Evolutionary conservation across 2,329 filamentous ascomycete species (phyloP), one percentile per base, ranked within the genome.

Genomic region (Bipolaris victoriae): DNA sequence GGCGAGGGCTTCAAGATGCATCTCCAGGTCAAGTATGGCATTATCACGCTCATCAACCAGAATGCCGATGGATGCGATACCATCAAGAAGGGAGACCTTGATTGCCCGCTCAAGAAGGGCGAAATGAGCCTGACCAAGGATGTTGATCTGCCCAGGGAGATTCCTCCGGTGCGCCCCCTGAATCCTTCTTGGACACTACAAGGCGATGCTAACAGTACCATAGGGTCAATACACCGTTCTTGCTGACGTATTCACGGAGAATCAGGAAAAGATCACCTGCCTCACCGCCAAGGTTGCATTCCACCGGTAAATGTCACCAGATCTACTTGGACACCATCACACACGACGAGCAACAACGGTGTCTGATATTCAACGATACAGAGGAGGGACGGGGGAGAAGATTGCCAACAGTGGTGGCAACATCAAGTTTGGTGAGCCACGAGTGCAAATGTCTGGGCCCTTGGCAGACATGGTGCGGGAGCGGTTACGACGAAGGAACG

Each of bases 201-300:
- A 31, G 3, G n/a, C 9, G 5, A 41, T 45, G 49, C 64, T 71
- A 58, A 73, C 39, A 16, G 48, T 18, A 49, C 1, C 3, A 37
- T 63, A 95, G 92, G 95, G 93, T 74, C 93, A 87, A 72, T 99
- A 97, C 84, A 90, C 85, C 16, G 95, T 99, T 35, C 79, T 88
- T 37, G 95, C 94, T 40, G 91, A 98, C 73, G 94, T 96, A 47
- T 89, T 86, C 78, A 92, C 86, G 65, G 83, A 81, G 59, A 88
- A 96, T 49, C 82, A 85, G 55, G 82, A 88, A 63, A 88, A 87
- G 72, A 90, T 99, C 63, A 96, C 93, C 58, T 99, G 95, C 79
- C 83, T 99, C 72, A 88, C 89, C 54, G 92, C 92, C 20, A 84
- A 82, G 6, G 86, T 95, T 57, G 73, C 78, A 43, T 94, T 95